Base-by-base conservation (phyloP, 2,329 filamentous ascomycete species). In the Thelonectria olida region DNA sequence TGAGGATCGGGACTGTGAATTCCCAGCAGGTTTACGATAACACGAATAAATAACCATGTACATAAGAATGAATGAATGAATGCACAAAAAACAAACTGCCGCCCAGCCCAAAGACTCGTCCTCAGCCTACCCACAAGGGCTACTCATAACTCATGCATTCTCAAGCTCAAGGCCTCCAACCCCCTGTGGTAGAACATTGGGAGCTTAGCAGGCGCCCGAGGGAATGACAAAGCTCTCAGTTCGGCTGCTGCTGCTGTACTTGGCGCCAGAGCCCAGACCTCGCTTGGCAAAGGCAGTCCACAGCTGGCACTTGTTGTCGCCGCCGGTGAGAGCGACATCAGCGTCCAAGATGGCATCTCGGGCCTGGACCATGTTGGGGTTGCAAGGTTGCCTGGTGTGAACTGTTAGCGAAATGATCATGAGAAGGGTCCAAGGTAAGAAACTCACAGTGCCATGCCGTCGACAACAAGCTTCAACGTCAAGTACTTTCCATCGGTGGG, bases 201-300 rank as follows among this genome's bases (percentile, higher is more conserved):
- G 10, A 20, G 23, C 42, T 59, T 63, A 73, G 52, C 73, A 75
- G 5, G 58, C 67, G 8, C 62, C 68, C 27, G 63, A 39, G 1
- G 73, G 73, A 5, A 74, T 36, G 3, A 60, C 39, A 38, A 73
- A 79, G 61, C 75, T 77, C 65, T 78, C 72, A 6, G 68, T 75
- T 6, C 73, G 70, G 58, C 60, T 65, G n/a, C 36, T 45, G 19
- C 62, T 52, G 61, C 66, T 68, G 48, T 76, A 78, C 38, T 45
- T 67, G 5, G 80, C 80, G 12, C 72, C 70, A 0, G 64, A 55
- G 34, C 85, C 85, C 3, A 87, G 71, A n/a, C 85, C 85, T 47
- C 85, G 76, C 80, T 86, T 87, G 1, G 85, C 84, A 66, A 87
- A 87, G 0, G 69, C 85, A 13, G 66, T 82, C 85, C 85, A 87